phyloP scores from a whole-genome alignment of 2,329 filamentous ascomycete genomes.

The Penicillium sp. region DNA sequence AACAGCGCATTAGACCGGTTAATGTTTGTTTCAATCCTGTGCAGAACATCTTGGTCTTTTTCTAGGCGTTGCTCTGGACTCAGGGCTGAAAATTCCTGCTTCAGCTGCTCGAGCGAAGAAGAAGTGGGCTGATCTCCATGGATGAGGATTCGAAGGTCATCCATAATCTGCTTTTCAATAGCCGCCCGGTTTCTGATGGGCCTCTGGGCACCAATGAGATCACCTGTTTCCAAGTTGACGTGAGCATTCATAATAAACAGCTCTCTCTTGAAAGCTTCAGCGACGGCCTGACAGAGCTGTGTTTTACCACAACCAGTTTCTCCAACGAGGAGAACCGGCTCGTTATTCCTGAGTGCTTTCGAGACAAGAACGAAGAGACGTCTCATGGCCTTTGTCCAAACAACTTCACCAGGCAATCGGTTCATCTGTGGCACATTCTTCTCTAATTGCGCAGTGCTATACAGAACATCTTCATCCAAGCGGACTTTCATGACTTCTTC shows the following conservation, averaged over 20 bases:
- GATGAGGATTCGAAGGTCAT: slow-evolving; percentile 57
- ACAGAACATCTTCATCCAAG: slow-evolving; percentile 73
- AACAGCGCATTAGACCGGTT: slow-evolving; percentile 81
- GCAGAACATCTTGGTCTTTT: slow-evolving; percentile 52
- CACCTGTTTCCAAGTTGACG: slow-evolving; percentile 96
- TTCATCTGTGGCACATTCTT: slow-evolving; percentile 53
- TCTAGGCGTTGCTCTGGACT: slow-evolving; percentile 43
- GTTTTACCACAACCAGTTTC: slow-evolving; percentile 99
- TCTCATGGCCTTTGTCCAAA: slow-evolving; percentile 96
- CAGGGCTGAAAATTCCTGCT: slow-evolving; percentile 61
- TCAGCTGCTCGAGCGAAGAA: slow-evolving; percentile 55
- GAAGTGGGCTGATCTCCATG: slow-evolving; percentile 32
- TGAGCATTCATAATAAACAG: slow-evolving; percentile 94
- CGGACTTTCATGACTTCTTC: slow-evolving; percentile 86
- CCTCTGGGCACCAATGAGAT: slow-evolving; percentile 92
- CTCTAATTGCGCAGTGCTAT: slow-evolving; percentile 61
- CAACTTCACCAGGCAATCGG: slow-evolving; percentile 54
- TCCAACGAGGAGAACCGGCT: slow-evolving; percentile 90
- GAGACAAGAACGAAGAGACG: slow-evolving; percentile 87
- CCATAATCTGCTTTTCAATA: slow-evolving; percentile 64
- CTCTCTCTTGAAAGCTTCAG: slow-evolving; percentile 72
- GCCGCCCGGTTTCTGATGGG: slow-evolving; percentile 82
- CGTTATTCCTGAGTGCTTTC: slow-evolving; percentile 81
- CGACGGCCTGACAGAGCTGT: slow-evolving; percentile 88
- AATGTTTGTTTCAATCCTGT: slow-evolving; percentile 47